A percentile compares a stretch with the other conserved stretches of the same genome.
phyloP scores from a whole-genome alignment of 768 basidiomycete genomes.

The Phlebiopsis flavidoalba region DNA sequence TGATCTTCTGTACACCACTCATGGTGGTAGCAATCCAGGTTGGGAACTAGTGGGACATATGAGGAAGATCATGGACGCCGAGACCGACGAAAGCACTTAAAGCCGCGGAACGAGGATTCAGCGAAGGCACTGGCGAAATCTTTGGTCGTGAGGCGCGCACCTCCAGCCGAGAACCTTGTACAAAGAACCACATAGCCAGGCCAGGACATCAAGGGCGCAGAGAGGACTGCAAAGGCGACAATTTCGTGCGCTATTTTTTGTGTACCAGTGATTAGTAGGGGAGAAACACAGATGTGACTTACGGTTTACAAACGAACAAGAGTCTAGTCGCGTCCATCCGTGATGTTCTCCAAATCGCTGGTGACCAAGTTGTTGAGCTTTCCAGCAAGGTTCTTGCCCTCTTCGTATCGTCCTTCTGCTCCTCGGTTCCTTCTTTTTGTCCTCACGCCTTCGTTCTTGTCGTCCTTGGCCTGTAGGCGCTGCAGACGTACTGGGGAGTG shows the following conservation, averaged over 20 bases:
- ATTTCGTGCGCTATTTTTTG: no score
- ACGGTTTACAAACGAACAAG: constrained; percentile 1
- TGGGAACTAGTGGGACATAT: constrained; percentile 41
- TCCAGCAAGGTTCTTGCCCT: constrained; percentile 51
- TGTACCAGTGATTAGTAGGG: no score
- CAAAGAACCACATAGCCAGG: constrained; percentile 22
- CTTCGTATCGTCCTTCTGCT: not conserved
- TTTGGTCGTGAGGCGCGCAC: no score
- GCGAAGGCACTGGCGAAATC: no score
- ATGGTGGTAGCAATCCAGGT: constrained; percentile 33
- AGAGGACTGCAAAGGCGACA: not conserved
- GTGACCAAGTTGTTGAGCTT: constrained; percentile 76
- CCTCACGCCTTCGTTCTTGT: constrained; percentile 11
- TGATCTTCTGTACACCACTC: constrained; percentile 30
- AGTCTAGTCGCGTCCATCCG: constrained; percentile 20
- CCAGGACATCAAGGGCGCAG: constrained; percentile 5
- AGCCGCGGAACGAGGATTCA: no score
- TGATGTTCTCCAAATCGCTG: constrained; percentile 42
- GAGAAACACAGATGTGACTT: constrained; percentile 5
- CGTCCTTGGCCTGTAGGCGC: not conserved
- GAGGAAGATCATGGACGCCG: constrained; percentile 32
- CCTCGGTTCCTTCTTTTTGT: constrained; percentile 1
- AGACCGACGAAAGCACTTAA: constrained; percentile 35
- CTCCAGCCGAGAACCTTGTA: constrained; percentile 21
- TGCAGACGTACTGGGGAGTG: not conserved